A percentile compares a stretch with the other conserved stretches of the same genome.
phyloP scores from a whole-genome alignment of 257 asterid genomes.

The Echites panduratus region DNA sequence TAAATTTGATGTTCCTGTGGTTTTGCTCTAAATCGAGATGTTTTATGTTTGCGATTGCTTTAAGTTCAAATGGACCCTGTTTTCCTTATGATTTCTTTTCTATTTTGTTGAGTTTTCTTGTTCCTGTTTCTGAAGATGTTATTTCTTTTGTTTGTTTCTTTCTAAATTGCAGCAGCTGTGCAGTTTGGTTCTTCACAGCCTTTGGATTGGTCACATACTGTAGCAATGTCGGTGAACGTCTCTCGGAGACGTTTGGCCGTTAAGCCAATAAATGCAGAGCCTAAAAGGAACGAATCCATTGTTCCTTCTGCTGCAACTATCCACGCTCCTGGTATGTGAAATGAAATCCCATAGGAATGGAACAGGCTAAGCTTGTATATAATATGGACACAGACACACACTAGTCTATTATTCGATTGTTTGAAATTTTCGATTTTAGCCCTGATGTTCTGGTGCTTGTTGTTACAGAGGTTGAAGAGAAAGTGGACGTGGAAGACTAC shows the following conservation, averaged over 20 bases:
- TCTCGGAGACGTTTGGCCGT: constrained; percentile 38
- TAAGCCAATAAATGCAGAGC: constrained; percentile 48
- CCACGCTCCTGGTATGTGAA: constrained; percentile 26
- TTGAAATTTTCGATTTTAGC: too few species aligned
- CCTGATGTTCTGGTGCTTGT: too few species aligned
- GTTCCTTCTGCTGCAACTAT: constrained; percentile 28
- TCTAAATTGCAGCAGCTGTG: constrained; percentile 25
- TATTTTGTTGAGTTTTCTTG: background rate
- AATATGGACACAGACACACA: too few species aligned
- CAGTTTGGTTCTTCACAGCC: constrained; percentile 45
- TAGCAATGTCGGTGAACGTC: constrained; percentile 33
- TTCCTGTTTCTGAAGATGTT: background rate
- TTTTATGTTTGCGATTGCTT: background rate
- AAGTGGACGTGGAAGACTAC: too few species aligned
- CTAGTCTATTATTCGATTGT: too few species aligned
- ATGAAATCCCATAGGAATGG: too few species aligned
- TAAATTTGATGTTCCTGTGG: background rate
- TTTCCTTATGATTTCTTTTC: too few species aligned
- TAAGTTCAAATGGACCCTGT: background rate
- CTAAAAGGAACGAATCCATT: constrained; percentile 19
- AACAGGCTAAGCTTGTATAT: too few species aligned
- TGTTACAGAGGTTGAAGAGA: too few species aligned
- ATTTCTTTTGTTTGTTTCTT: background rate
- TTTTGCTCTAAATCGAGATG: background rate
- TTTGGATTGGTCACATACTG: constrained; percentile 37